These are phyloP conservation scores for Candida khao-thaluensis DNA, from an alignment of 805 yeast species.

Conservation along the genomic window DNA sequence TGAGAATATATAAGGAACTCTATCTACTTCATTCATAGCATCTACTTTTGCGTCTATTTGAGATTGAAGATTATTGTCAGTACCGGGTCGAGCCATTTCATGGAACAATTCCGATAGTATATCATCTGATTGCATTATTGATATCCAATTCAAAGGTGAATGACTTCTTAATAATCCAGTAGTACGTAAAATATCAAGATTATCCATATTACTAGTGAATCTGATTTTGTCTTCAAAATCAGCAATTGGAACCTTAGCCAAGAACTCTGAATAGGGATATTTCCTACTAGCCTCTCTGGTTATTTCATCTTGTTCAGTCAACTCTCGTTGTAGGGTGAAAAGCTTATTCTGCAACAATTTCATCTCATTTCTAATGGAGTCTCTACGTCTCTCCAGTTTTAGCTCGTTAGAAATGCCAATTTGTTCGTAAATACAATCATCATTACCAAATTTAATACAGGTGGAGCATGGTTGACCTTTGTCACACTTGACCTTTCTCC, in stretches of 20 bases:
- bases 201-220: not conserved
- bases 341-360: conserved; percentile 7
- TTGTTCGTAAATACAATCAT: conserved; percentile 13
- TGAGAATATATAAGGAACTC: too few relatives aligned
- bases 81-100: not conserved
- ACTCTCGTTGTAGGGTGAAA: conserved; percentile 1
- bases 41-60: too few relatives aligned
- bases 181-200: not conserved
- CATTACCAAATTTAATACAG: conserved; percentile 29
- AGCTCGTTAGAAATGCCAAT: conserved; percentile 3
- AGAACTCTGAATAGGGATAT: not conserved
- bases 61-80: too few relatives aligned
- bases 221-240: conserved; percentile 3
- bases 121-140: conserved; percentile 6
- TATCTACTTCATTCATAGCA: too few relatives aligned
- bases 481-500: conserved; percentile 40
- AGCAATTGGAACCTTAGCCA: conserved; percentile 12
- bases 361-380: conserved; percentile 8
- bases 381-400: conserved; percentile 2
- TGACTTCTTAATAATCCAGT: conserved; percentile 5
- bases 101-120: not conserved
- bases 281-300: not conserved
- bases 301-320: not conserved
- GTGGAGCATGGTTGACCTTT: conserved; percentile 35
- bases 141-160: conserved; percentile 10